Evolutionary conservation across 2,329 filamentous ascomycete genomes (phyloP), one percentile per base, ranked within the genome.

Genomic region (Phyllosticta capitalensis): DNA sequence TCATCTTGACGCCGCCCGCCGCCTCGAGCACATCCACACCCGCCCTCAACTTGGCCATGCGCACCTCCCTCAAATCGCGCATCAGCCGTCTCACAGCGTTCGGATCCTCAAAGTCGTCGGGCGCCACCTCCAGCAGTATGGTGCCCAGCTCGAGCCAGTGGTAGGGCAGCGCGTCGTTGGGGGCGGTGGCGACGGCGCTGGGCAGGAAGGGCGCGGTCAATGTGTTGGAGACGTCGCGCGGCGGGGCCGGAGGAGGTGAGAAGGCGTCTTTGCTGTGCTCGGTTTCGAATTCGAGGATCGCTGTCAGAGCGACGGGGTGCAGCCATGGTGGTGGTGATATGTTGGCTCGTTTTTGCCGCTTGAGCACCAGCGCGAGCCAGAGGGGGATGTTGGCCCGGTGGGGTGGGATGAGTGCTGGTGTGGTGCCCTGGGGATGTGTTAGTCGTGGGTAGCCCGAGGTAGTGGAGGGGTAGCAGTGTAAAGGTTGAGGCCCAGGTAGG

Each of bases 111-210:
- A 97, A 82, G 71, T 96, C 92, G 72, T 96, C 92, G 24, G 83
- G 81, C 3, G 92, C 92, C 59, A 90, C 87, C 53, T 92, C 88
- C 1, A 99, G 82, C 52, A 99, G 78, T 70, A 95, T 85, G 74
- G 96, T 91, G 19, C 88, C 87, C 9, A 97, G 76, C 74, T 97
- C 94, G 50, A 95, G 82, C 92, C 92, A 99, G 76, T 97, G 92
- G 71, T 95, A 97, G 0, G 94, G 94, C 30, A 99, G 78, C 14
- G 86, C 83, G 49, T 85, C 84, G 0, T 84, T 76, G 9, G 86
- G 84, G 1, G 87, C 83, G 53, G 83, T 78, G 20, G 86, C 83
- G 0, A 87, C 91, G 64, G 88, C 90, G 17, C 86, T 86, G 1
- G 84, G 83, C 1, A 95, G 75, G 69, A 96, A 96, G 0, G 92